Percentiles rank a stretch among this genome's conserved stretches.
phyloP scores from a whole-genome alignment of 768 basidiomycete species.

The Kwoniella dendrophila region DNA sequence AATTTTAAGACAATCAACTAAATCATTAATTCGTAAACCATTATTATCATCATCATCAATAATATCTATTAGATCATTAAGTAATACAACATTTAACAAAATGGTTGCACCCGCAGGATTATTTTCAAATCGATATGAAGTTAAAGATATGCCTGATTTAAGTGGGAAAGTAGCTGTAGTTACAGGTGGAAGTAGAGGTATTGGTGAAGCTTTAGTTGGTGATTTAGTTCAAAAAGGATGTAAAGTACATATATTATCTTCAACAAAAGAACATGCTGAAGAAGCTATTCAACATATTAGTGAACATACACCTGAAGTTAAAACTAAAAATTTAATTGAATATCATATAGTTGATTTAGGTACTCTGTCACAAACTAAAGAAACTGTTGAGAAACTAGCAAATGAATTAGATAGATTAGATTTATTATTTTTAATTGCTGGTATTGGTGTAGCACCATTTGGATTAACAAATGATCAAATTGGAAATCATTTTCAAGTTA shows the following conservation, averaged over 20 bases:
- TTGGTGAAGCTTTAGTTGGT: conserved; percentile 40
- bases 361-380: conserved; percentile 33
- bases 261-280: conserved; percentile 49
- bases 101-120: conserved; percentile 48
- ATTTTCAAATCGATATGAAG: conserved; percentile 50
- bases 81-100: conserved; percentile 15
- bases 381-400: conserved; percentile 35
- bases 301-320: conserved; percentile 24
- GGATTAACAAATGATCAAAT: conserved; percentile 49
- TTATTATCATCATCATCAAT: background rate
- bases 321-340: conserved; percentile 24
- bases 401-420: conserved; percentile 37
- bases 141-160: conserved; percentile 60
- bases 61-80: background rate
- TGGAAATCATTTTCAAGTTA: conserved; percentile 52
- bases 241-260: conserved; percentile 49
- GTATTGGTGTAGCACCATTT: conserved; percentile 53
- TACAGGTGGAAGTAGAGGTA: conserved; percentile 60
- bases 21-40: background rate
- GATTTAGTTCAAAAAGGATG: conserved; percentile 45
- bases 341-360: conserved; percentile 49
- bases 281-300: conserved; percentile 41
- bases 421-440: conserved; percentile 50
- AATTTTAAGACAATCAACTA: background rate
- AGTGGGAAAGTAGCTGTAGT: conserved; percentile 61